Conservation (phyloP, 73 alveolate genomes). For the Breviolum minutum region DNA sequence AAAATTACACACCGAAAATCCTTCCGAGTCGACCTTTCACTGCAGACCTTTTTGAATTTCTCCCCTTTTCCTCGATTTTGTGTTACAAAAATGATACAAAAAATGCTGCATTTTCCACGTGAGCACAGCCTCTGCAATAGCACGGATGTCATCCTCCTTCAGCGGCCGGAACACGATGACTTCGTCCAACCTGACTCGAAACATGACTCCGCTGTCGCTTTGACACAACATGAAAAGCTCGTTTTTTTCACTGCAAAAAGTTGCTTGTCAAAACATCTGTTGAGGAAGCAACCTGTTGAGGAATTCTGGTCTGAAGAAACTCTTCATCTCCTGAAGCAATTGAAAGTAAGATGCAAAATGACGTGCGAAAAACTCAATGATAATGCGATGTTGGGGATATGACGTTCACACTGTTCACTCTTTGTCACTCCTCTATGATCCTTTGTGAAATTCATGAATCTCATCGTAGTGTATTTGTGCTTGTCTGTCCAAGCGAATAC, state of each 20-base stretch:
- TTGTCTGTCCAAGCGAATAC: no score
- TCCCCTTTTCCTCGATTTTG: not conserved
- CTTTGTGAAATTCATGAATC: no score
- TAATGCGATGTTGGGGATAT: not conserved
- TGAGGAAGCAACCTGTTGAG: slow-evolving; percentile 51
- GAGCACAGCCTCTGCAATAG: slow-evolving; percentile 52
- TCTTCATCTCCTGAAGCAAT: slow-evolving; percentile 80
- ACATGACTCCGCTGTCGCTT: not conserved
- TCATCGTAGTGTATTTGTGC: not conserved
- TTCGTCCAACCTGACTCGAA: slow-evolving; percentile 82
- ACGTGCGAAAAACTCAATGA: not conserved
- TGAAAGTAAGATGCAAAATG: not conserved
- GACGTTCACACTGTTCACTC: not conserved
- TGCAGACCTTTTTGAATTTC: not conserved
- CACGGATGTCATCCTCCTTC: slow-evolving; percentile 76
- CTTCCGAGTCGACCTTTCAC: no score
- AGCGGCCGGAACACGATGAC: slow-evolving; percentile 95
- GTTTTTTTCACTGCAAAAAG: not conserved
- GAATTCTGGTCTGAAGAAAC: slow-evolving; percentile 95
- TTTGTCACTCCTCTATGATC: not conserved
- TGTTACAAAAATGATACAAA: not conserved
- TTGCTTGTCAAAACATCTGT: not conserved
- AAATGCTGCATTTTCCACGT: not conserved
- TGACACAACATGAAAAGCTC: not conserved
- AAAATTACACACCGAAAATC: no score